Conservation (phyloP, 2,329 filamentous ascomycete species). For the Aspergillus novofumigatus region DNA sequence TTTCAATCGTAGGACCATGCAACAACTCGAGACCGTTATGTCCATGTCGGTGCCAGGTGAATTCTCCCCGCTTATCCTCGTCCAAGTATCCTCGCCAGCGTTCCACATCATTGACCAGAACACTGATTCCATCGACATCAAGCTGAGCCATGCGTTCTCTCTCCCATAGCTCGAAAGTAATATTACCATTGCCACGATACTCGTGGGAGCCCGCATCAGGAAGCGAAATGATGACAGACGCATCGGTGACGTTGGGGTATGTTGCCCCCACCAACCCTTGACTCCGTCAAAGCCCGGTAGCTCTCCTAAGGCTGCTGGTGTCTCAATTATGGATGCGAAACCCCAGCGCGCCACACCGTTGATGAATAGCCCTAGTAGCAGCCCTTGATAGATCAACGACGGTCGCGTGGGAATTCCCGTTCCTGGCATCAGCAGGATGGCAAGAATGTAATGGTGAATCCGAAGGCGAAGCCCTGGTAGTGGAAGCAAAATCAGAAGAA, state of each 20-base stretch:
- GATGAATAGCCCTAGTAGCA: conserved; percentile 86
- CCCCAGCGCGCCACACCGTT: conserved; percentile 94
- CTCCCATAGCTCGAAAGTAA: conserved; percentile 44
- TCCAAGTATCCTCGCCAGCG: conserved; percentile 55
- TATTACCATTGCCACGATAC: conserved; percentile 41
- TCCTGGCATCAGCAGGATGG: conserved; percentile 78
- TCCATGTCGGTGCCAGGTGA: conserved; percentile 48
- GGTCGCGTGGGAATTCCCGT: conserved; percentile 85
- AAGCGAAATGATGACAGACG: conserved; percentile 43
- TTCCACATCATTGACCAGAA: conserved; percentile 62
- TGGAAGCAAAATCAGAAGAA: conserved; percentile 66
- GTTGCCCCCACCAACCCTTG: conserved; percentile 42
- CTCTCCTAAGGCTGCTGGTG: conserved; percentile 62
- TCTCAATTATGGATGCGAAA: conserved; percentile 84
- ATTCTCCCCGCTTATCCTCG: conserved; percentile 44
- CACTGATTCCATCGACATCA: conserved; percentile 53
- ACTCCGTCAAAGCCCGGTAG: conserved; percentile 39
- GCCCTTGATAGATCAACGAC: conserved; percentile 79
- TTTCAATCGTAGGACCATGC: conserved; percentile 21
- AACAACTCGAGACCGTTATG: conserved; percentile 36
- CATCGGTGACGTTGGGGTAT: conserved; percentile 51
- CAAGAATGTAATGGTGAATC: conserved; percentile 93
- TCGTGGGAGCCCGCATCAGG: conserved; percentile 22
- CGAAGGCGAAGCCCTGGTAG: conserved; percentile 76
- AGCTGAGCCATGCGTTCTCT: conserved; percentile 35